Conservation (phyloP, 75 land plant genomes). For the Cryptomeria japonica region DNA sequence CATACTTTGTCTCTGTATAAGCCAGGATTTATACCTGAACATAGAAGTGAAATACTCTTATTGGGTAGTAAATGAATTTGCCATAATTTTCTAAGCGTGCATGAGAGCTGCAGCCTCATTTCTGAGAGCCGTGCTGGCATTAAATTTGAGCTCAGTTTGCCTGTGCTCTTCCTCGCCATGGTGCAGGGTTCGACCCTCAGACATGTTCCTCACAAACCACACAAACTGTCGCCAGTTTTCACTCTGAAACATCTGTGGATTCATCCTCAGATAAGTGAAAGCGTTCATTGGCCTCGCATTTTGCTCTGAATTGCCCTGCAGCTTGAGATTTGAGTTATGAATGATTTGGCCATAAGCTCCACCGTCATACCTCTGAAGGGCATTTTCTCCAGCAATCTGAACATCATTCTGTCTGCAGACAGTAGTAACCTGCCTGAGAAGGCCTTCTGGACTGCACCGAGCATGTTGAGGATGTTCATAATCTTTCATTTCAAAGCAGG, state of each 20-base stretch:
- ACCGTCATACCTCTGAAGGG: slow-evolving; percentile 80
- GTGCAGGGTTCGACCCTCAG: slow-evolving; percentile 34
- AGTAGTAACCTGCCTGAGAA: slow-evolving; percentile 67
- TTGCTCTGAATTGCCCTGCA: slow-evolving; percentile 46
- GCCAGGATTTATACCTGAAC: background rate
- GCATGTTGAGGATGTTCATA: slow-evolving; percentile 70
- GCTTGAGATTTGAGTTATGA: slow-evolving; percentile 21
- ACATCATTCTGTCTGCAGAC: slow-evolving; percentile 52
- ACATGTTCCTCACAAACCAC: slow-evolving; percentile 72
- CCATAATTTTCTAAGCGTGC: background rate
- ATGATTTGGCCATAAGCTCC: slow-evolving; percentile 64
- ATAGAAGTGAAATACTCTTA: too few species aligned
- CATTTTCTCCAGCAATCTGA: slow-evolving; percentile 91
- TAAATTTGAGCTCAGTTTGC: slow-evolving; percentile 31
- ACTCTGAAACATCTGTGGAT: slow-evolving; percentile 63
- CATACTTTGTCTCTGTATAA: too few species aligned
- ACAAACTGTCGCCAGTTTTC: slow-evolving; percentile 79
- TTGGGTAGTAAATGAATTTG: background rate
- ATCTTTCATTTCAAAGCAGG: slow-evolving; percentile 95
- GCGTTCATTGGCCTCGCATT: slow-evolving; percentile 51
- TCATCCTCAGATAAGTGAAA: slow-evolving; percentile 84
- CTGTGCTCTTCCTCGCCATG: slow-evolving; percentile 28
- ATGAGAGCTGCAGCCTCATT: slow-evolving; percentile 9
- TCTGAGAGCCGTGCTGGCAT: background rate
- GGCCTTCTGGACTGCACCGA: slow-evolving; percentile 76